These are phyloP conservation scores for Apocynum venetum DNA, from an alignment of 257 asterid genomes.

Conservation along the genomic window DNA sequence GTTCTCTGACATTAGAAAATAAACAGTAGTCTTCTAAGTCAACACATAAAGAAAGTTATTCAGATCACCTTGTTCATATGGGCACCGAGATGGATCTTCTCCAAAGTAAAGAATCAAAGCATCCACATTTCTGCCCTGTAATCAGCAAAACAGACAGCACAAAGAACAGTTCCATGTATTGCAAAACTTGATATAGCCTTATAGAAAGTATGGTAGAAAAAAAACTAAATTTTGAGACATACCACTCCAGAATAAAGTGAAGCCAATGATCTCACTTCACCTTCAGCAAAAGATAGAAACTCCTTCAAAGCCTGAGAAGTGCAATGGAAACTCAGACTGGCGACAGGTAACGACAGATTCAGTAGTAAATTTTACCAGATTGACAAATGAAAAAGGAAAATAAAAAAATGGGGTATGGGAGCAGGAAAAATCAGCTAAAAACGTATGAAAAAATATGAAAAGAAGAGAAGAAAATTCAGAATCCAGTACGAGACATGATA, in stretches of 20 bases:
- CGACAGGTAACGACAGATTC: not conserved
- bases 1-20: not conserved
- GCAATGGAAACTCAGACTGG: not conserved
- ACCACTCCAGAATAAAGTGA: constrained; percentile 92
- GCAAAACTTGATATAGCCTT: not conserved
- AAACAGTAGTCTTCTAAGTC: not conserved
- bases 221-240: constrained; percentile 21
- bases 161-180: not conserved
- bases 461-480: not conserved
- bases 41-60: not conserved
- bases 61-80: constrained; percentile 82
- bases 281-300: constrained; percentile 75
- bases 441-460: not conserved
- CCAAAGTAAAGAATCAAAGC: constrained; percentile 83
- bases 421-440: not conserved
- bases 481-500: not conserved
- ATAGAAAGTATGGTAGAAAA: constrained; percentile 13
- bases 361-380: not conserved
- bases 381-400: not conserved
- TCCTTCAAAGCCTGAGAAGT: constrained; percentile 70
- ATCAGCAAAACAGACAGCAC: not conserved
- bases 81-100: constrained; percentile 91
- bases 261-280: constrained; percentile 89
- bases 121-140: constrained; percentile 93
- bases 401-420: not conserved